Evolutionary conservation across 345 rosid genomes (phyloP).

Genomic region (Linum lewisii): DNA sequence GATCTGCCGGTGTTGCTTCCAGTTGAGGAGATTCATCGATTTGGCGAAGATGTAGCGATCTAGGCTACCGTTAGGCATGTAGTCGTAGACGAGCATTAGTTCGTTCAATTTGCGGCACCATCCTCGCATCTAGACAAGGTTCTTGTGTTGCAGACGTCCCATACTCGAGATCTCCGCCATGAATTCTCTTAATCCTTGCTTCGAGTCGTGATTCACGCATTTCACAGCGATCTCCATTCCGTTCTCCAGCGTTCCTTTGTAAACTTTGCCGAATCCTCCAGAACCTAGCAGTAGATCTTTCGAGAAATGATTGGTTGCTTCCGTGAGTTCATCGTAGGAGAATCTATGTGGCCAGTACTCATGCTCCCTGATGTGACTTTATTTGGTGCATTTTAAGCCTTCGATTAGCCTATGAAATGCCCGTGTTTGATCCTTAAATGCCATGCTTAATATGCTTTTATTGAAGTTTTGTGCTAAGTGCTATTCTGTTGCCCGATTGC

Average conservation of each 20-base stretch:
- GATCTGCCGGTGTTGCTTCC: slow-evolving; percentile 54
- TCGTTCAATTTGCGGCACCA: slow-evolving; percentile 77
- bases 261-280: slow-evolving; percentile 79
- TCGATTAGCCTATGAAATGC: too few relatives aligned
- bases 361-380: too few relatives aligned
- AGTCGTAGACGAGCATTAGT: slow-evolving; percentile 69
- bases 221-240: slow-evolving; percentile 55
- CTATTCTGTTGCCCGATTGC: too few relatives aligned
- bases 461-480: too few relatives aligned
- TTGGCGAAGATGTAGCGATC: slow-evolving; percentile 61
- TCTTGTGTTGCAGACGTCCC: slow-evolving; percentile 84
- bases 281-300: slow-evolving; percentile 53
- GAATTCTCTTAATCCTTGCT: slow-evolving; percentile 81
- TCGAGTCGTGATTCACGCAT: slow-evolving; percentile 79
- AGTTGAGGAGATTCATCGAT: slow-evolving; percentile 41
- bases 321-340: slow-evolving; percentile 58
- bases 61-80: slow-evolving; percentile 70
- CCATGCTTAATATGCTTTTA: too few relatives aligned
- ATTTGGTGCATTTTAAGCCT: too few relatives aligned
- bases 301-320: slow-evolving; percentile 58
- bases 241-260: slow-evolving; percentile 42
- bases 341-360: slow-evolving; percentile 91
- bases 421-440: too few relatives aligned
- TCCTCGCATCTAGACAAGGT: slow-evolving; percentile 69
- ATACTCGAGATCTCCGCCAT: slow-evolving; percentile 92